Evolutionary conservation across 1,284 basidiomycete genomes (phyloP).

Genomic region (Trichosporon ovoides): DNA sequence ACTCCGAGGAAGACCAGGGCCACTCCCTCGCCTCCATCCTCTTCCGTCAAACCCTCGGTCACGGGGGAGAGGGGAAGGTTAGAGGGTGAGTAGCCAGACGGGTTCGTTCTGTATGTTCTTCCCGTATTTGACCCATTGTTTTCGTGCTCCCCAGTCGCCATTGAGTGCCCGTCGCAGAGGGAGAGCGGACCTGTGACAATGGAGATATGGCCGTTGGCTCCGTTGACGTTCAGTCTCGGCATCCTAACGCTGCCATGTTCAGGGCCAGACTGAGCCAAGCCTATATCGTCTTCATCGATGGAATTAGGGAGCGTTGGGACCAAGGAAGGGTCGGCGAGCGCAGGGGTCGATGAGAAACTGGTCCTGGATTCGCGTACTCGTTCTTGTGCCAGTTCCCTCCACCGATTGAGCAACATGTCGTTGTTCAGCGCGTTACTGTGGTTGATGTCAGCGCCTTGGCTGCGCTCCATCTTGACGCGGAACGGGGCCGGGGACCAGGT

Average conservation of each 20-base stretch:
- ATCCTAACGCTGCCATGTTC: not conserved
- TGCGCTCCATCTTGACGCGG: not conserved
- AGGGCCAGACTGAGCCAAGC: not conserved
- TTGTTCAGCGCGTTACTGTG: not conserved
- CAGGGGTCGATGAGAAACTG: not conserved
- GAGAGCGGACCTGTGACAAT: not conserved
- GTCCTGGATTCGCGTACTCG: not conserved
- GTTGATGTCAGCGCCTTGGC: not conserved
- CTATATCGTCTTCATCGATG: not conserved
- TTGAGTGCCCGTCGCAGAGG: not conserved
- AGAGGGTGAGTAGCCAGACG: not conserved
- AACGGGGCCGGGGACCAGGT: not conserved
- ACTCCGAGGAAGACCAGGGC: not conserved
- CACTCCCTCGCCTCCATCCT: not conserved
- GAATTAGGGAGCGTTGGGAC: not conserved
- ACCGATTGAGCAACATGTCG: not conserved
- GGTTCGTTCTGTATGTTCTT: not conserved
- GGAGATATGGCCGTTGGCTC: not conserved
- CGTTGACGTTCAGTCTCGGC: not conserved
- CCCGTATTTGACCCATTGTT: not conserved
- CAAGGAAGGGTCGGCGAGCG: not conserved
- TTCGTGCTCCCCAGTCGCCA: not conserved
- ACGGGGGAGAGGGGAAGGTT: not conserved
- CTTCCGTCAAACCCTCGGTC: not conserved
- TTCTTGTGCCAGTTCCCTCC: not conserved